These are phyloP conservation scores for Chlorella sp. DNA, from an alignment of 139 green algal genomes.

Conservation along the genomic window DNA sequence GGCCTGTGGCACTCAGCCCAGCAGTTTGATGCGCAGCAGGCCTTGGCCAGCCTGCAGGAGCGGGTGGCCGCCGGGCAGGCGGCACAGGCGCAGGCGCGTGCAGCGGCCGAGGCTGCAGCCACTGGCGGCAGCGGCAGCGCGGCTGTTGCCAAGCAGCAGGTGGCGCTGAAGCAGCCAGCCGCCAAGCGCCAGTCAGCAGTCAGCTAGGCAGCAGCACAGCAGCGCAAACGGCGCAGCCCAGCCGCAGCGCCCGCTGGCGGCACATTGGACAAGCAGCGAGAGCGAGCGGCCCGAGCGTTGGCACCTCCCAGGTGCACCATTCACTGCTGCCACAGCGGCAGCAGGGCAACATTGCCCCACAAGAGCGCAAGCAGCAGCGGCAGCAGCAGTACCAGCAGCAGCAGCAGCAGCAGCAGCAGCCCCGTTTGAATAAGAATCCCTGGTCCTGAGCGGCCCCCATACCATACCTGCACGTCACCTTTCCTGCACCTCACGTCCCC, in stretches of 20 bases:
- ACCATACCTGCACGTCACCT: too few species aligned
- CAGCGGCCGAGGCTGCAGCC: not conserved
- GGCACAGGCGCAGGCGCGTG: not conserved
- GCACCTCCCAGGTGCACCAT: not conserved
- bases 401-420: not conserved
- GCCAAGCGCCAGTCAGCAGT: not conserved
- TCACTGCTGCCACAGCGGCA: not conserved
- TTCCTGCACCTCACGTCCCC: too few species aligned
- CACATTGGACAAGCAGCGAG: not conserved
- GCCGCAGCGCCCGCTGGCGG: not conserved
- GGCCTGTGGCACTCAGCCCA: constrained; percentile 13
- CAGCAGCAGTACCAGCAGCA: not conserved
- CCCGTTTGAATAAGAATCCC: not conserved
- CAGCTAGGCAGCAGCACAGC: not conserved
- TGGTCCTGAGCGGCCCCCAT: too few species aligned
- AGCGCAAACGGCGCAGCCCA: not conserved
- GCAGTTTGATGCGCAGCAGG: not conserved
- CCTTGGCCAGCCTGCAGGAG: not conserved
- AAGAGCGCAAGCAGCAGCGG: not conserved
- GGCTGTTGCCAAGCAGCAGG: not conserved
- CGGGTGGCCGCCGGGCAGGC: not conserved
- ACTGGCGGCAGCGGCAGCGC: not conserved
- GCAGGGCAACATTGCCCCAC: not conserved
- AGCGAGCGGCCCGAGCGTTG: too few species aligned
- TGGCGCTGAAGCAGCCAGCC: too few species aligned